These are phyloP conservation scores for Conticribra weissflogii DNA, from an alignment of 108 stramenopile species.

Conservation along the genomic window DNA sequence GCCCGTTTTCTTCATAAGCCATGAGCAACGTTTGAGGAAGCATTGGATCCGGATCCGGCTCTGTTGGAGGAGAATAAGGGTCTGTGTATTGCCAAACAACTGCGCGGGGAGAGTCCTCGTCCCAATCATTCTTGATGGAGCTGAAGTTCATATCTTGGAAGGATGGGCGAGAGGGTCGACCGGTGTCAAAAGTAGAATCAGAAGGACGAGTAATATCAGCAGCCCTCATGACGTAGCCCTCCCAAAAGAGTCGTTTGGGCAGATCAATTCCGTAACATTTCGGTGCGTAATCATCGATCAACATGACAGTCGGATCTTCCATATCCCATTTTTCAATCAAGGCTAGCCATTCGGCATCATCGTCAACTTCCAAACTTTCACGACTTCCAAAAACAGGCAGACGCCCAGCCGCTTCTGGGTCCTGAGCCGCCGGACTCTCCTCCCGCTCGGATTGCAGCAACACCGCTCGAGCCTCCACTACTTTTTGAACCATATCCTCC, in stretches of 20 bases:
- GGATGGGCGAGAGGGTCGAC: slow-evolving; percentile 58
- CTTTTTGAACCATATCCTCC: slow-evolving; percentile 30
- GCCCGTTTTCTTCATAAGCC: slow-evolving; percentile 76
- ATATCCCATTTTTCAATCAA: slow-evolving; percentile 42
- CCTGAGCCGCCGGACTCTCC: background rate
- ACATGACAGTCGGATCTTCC: slow-evolving; percentile 43
- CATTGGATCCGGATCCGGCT: slow-evolving; percentile 59
- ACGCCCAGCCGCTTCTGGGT: background rate
- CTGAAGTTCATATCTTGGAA: slow-evolving; percentile 77
- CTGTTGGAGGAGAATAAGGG: slow-evolving; percentile 40
- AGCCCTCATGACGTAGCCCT: slow-evolving; percentile 54
- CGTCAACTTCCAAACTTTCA: background rate
- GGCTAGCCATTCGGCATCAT: slow-evolving; percentile 2
- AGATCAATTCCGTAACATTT: slow-evolving; percentile 61
- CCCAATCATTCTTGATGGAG: slow-evolving; percentile 39
- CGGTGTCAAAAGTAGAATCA: slow-evolving; percentile 56
- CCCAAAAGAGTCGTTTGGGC: slow-evolving; percentile 72
- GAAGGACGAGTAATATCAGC: slow-evolving; percentile 55
- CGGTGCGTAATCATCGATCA: slow-evolving; percentile 55
- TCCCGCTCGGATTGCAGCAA: slow-evolving; percentile 1
- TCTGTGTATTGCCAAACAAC: slow-evolving; percentile 60
- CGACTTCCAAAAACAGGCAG: background rate
- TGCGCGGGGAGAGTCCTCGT: slow-evolving; percentile 50
- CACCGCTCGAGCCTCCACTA: slow-evolving; percentile 6
- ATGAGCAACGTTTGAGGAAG: slow-evolving; percentile 63